Base-by-base conservation (phyloP, 495 filamentous ascomycete genomes). In the Aspergillus olivimuriae region DNA sequence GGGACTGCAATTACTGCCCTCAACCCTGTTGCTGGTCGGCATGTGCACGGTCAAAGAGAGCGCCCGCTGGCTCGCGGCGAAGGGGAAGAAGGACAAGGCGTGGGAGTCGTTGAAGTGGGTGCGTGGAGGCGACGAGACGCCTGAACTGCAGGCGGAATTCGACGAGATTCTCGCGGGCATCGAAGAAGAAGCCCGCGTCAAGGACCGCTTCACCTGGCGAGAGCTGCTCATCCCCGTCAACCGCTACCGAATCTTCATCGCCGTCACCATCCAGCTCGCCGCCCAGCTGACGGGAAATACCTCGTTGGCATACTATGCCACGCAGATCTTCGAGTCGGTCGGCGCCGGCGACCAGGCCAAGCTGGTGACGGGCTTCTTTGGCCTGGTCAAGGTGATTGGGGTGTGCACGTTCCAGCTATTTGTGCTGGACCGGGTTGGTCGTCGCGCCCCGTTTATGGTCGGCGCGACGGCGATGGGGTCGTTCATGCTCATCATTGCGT, bases 401-500 rank as follows among this genome's bases (percentile, higher is more conserved):
- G 66, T 71, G 22, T 60, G 55, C 28, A 64, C 69, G 41, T 53
- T 71, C 56, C 53, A 60, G 9, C 58, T 71, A 32, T 69, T 76
- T 20, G 63, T 75, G 21, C 65, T 80, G 41, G 75, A 80, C 44
- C 62, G 65, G 5, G 58, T 73, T 43, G 77, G 77, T 4, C 72
- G 77, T 18, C 64, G 75, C 8, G 65, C 65, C 8, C 65, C 75
- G 3, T 68, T 80, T 50, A 73, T 79, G 45, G 57, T 65, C 21
- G 74, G 73, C n/a, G 71, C 75, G 36, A 47, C 68, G 41, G 57
- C 65, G 16, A 74, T 73, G 65, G 71, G 68, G 12, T 69, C 69
- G 2, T 70, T 72, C 50, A 70, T 71, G 43, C 59, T 81, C 43
- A 78, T 78, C 52, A 75, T 72, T 19, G 67, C 73, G 18, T 62